Base-by-base conservation (phyloP, 306 rosid species). In the Urtica urens region DNA sequence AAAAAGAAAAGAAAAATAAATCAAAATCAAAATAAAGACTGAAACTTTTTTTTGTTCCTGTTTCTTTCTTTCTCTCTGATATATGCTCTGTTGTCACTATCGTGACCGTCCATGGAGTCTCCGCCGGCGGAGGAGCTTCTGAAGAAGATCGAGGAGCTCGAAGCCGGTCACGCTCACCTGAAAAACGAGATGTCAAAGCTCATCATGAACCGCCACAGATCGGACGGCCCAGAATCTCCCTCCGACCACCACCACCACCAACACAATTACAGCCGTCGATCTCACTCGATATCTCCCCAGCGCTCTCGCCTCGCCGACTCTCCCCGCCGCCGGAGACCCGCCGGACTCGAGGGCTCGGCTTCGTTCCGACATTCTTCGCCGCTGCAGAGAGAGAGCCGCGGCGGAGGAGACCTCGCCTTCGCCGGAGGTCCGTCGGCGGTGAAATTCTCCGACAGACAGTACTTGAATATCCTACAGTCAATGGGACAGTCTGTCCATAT, bases 241-340 rank as follows among this genome's bases (percentile, higher is more conserved):
- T 35, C 40, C 40, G 40, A 35, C 40, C 54, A 63, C n/a, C 77
- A 68, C 38, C 51, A 25, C 22, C 94, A 76, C 63, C 84, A 83
- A 34, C 94, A 78, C 51, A n/a, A n/a, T n/a, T n/a, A n/a, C n/a
- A n/a, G n/a, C n/a, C n/a, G n/a, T n/a, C 73, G 99, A 72, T 76
- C 99, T 20, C 96, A 86, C 64, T 92, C 99, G 5, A 73, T 86
- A 5, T 92, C 99, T 2, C 96, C 99, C 25, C 94, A 86, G 61
- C 93, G 99, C 49, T 77, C 86, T 0, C 66, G 87, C 38, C 53
- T 84, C 2, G 82, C 73, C 45, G 80, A 70, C 42, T 26, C 63
- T 3, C 62, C 72, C 4, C 47, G 60, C 42, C 72, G 62, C 43
- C 30, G 49, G 9, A 59, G 60, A 34, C 67, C 50, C 15, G 73